Base-by-base conservation (phyloP, 345 rosid species). In the Limnanthes douglasii region DNA sequence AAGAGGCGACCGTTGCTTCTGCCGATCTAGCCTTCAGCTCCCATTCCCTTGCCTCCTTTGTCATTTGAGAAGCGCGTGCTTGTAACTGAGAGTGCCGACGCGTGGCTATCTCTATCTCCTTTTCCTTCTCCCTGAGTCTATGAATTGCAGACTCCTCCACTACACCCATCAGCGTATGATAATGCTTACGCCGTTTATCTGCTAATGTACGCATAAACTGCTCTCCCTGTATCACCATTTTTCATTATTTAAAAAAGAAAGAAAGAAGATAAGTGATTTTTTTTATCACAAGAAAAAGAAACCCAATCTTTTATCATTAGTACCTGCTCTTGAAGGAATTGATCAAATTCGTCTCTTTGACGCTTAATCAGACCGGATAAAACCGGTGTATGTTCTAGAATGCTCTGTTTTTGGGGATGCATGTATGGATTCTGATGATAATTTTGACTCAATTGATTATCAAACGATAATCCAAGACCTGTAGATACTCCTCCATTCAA, bases 381-480 rank as follows among this genome's bases (percentile, higher is more conserved):
- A 32, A 60, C 73, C 75, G 15, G 21, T 36, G 30, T 15, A 11
- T 27, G 12, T 1, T 21, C n/a, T 27, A 37, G n/a, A n/a, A n/a
- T n/a, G n/a, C n/a, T n/a, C 4, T 21, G 50, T 32, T 19, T 20
- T 8, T 20, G 6, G 7, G 36, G 11, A 32, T 17, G 17, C 41
- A 4, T 20, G 23, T 31, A 8, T 6, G 11, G 15, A 15, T 18
- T 7, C 15, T 10, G 10, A 26, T 2, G 25, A 18, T 14, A 25
- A 16, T n/a, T 41, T 14, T 21, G 37, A 1, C 11, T 56, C 9
- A 67, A 79, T 11, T 68, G 73, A 25, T 72, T 74, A 4, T 68
- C 74, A 34, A 69, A 80, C 18, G 80, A 80, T 49, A 85, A 65
- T 0, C 65, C 73, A 45, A 80, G 77, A 16, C 94, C 86, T 3